Evolutionary conservation across 2,329 filamentous ascomycete genomes (phyloP).

Genomic region (Fusarium subtropicale): DNA sequence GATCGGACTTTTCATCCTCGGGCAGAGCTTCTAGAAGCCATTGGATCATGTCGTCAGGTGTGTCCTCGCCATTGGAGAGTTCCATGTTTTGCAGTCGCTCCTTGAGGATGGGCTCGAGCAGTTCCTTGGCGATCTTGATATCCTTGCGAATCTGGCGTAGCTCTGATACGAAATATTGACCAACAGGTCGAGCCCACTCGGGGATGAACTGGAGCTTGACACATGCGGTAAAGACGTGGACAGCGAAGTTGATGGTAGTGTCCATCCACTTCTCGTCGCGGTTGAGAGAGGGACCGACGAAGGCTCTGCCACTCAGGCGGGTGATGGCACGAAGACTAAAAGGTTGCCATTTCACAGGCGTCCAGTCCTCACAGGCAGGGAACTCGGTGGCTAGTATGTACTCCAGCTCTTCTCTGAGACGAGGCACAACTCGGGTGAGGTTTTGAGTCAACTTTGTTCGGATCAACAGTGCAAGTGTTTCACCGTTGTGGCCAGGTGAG

Average conservation of each 20-base stretch:
- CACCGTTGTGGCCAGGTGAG: conserved; percentile 59
- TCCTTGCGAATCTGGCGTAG: conserved; percentile 59
- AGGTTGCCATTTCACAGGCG: conserved; percentile 63
- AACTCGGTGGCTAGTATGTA: conserved; percentile 61
- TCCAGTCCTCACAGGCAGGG: conserved; percentile 66
- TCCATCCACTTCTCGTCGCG: conserved; percentile 66
- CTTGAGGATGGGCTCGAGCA: conserved; percentile 60
- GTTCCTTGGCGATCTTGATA: conserved; percentile 55
- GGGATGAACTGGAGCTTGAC: conserved; percentile 65
- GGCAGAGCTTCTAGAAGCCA: conserved; percentile 59
- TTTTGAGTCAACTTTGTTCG: conserved; percentile 62
- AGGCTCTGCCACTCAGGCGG: conserved; percentile 64
- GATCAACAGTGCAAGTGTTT: conserved; percentile 58
- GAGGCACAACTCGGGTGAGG: conserved; percentile 58
- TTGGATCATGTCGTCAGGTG: conserved; percentile 58
- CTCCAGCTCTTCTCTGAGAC: conserved; percentile 61
- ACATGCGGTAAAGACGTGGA: conserved; percentile 61
- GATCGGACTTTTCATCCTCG: conserved; percentile 53
- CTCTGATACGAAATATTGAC: conserved; percentile 61
- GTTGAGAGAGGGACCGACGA: conserved; percentile 63
- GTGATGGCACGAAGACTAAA: conserved; percentile 65
- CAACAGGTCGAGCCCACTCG: conserved; percentile 60
- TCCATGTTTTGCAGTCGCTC: conserved; percentile 59
- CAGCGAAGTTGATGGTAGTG: conserved; percentile 62
- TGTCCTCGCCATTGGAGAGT: conserved; percentile 51